Base-by-base conservation (phyloP, 176 grass and related monocot genomes). In the Triticum timopheevii region DNA sequence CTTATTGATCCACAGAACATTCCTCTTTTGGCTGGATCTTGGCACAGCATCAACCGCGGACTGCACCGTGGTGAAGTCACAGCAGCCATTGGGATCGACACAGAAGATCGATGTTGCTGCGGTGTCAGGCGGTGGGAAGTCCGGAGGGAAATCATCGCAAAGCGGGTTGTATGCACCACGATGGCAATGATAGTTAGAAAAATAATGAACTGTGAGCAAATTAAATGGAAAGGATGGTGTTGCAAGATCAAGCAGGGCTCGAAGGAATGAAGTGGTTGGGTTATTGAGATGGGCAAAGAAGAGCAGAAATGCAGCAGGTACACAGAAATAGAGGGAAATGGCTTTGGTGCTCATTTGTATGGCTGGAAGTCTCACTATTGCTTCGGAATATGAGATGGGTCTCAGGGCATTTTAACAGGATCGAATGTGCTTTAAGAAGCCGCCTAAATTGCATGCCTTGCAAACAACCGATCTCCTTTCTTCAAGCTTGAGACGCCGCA, bases 1-100 rank as follows among this genome's bases (percentile, higher is more conserved):
- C n/a, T 79, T 86, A 83, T 96, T 98, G 86, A 98, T 94, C 96
- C 93, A 96, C 52, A 98, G 40, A 27, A 98, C 86, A 45, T 50
- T 96, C 82, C 93, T 96, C 65, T 86, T 93, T 8, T 17, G 45
- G 81, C 87, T 92, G 79, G 77, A 61, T 42, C 35, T 76, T 39
- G 73, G 84, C 72, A 94, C 83, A 15, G 90, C 88, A 38, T 96
- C 45, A 2, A 95, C 82, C 2, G 92, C 96, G 0, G 84, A 89
- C 47, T 96, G 92, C 80, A 98, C 88, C 0, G 92, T 91, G 8
- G 87, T 94, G 90, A 96, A 98, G 76, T 86, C 85, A 40, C 96
- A 98, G 54, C 92, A 94, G 62, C 93, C 94, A 30, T 94, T 91
- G 58, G 74, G 79, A 49, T 98, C 93, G 20, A 98, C 96, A 7